These are phyloP conservation scores for Paracoccidioides lutzii DNA, from an alignment of 2,329 filamentous ascomycete species.

Conservation along the genomic window DNA sequence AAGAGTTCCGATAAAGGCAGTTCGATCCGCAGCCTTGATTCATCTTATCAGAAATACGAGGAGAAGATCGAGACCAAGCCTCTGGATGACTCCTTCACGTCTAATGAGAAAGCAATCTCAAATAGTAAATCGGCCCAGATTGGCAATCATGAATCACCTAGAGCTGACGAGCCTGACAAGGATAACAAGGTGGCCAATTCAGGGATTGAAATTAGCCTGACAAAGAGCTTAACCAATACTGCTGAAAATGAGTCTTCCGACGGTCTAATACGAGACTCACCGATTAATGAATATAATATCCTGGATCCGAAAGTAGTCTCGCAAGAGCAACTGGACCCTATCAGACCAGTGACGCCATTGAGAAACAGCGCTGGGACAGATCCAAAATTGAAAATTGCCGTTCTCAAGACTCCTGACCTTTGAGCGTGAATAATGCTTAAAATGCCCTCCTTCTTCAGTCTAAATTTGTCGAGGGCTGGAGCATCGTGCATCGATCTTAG, in stretches of 20 bases:
- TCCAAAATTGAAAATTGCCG: constrained; percentile 8
- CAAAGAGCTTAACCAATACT: background rate
- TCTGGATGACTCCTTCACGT: background rate
- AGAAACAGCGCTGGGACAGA: background rate
- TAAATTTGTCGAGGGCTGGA: too few species aligned
- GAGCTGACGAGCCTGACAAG: background rate
- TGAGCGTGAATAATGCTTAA: background rate
- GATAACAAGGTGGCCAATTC: background rate
- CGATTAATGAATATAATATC: background rate
- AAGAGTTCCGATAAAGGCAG: constrained; percentile 12
- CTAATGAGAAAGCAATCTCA: background rate
- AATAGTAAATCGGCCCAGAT: background rate
- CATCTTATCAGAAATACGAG: background rate
- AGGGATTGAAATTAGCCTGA: background rate
- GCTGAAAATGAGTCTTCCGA: background rate
- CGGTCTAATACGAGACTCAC: background rate
- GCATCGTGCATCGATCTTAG: too few species aligned
- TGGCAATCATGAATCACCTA: background rate
- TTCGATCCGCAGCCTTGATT: constrained; percentile 1
- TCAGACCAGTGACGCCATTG: background rate
- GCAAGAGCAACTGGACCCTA: background rate
- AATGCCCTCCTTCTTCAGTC: too few species aligned
- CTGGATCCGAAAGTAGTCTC: background rate
- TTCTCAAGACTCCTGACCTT: background rate
- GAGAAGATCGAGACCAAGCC: background rate